Evolutionary conservation across 192 early-diverging fungal genomes (phyloP).

Genomic region (Gigaspora rosea): DNA sequence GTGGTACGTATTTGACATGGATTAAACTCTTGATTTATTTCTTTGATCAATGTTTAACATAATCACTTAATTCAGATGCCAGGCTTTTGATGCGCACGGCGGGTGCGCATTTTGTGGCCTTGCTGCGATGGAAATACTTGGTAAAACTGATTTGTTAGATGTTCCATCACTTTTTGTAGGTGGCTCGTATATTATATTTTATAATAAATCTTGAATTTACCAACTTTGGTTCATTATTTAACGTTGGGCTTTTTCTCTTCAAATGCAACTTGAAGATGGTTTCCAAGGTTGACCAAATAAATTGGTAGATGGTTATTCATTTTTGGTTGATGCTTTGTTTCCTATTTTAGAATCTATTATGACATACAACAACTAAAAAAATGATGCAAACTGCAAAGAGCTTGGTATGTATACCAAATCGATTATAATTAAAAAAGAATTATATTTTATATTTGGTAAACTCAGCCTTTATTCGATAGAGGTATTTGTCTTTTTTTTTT

Average conservation of each 20-base stretch:
- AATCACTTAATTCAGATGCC: conserved; percentile 62
- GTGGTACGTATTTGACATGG: conserved; percentile 40
- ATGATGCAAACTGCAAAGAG: not conserved
- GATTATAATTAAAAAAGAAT: not conserved
- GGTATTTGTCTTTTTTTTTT: not conserved
- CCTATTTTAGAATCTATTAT: conserved; percentile 74
- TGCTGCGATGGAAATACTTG: conserved; percentile 82
- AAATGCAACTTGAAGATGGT: too few relatives aligned
- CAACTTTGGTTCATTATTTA: conserved; percentile 27
- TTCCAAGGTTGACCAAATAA: conserved; percentile 97
- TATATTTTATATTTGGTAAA: conserved; percentile 26
- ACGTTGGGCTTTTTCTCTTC: conserved; percentile 76
- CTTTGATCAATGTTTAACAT: too few relatives aligned
- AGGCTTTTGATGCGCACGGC: conserved; percentile 93
- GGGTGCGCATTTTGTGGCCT: conserved; percentile 94
- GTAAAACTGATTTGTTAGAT: conserved; percentile 54
- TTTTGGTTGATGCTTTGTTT: conserved; percentile 95
- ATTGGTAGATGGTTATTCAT: conserved; percentile 97
- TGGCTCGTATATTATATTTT: not conserved
- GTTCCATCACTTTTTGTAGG: conserved; percentile 58
- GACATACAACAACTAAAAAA: not conserved
- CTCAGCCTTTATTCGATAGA: conserved; percentile 28
- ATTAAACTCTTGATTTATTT: conserved; percentile 4
- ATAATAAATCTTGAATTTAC: not conserved
- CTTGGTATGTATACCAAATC: not conserved